Base-by-base conservation (phyloP, 1,284 basidiomycete species). In the Ganoderma meredithae region DNA sequence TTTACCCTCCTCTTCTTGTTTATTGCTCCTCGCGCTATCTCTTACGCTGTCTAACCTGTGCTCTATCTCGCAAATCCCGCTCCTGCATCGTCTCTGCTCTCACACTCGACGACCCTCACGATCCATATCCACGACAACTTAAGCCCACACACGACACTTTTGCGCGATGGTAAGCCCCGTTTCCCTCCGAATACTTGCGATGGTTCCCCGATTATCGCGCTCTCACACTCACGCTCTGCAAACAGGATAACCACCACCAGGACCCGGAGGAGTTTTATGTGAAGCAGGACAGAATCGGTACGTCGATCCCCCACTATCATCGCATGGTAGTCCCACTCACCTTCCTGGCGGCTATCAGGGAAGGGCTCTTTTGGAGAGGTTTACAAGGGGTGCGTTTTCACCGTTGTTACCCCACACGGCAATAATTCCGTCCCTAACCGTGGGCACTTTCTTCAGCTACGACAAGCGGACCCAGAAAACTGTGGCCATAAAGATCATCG, bases 401-500 rank as follows among this genome's bases (percentile, higher is more conserved):
- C 33, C 39, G 84, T 74, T 31, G 53, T 61, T 40, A 25, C 33
- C 39, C n/a, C 36, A 39, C 33, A 19, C 43, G 53, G 49, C 60
- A 65, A 17, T 10, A 62, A 62, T 64, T n/a, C 68, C 60, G 63
- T 49, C 22, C 9, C 62, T 61, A 60, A 60, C 58, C 22, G 58
- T 63, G 52, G 52, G 66, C 40, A 49, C 61, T 43, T 27, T 52
- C n/a, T 40, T 43, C 74, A 95, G 96, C 69, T 97, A 94, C 76
- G 95, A 98, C 82, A 95, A 95, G 79, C 88, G 95, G 66, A 97
- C 95, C 39, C 92, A 95, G 78, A 92, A 93, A 81, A 96, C 96
- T 0, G 96, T 98, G 43, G 96, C 96, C 52, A 98, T 98, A 85
- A 98, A 99, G 89, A 97, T 99, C 74, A 99, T 99, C 79, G 96